These are phyloP conservation scores for Trametes hirsuta DNA, from an alignment of 1,284 basidiomycete species.

Conservation along the genomic window DNA sequence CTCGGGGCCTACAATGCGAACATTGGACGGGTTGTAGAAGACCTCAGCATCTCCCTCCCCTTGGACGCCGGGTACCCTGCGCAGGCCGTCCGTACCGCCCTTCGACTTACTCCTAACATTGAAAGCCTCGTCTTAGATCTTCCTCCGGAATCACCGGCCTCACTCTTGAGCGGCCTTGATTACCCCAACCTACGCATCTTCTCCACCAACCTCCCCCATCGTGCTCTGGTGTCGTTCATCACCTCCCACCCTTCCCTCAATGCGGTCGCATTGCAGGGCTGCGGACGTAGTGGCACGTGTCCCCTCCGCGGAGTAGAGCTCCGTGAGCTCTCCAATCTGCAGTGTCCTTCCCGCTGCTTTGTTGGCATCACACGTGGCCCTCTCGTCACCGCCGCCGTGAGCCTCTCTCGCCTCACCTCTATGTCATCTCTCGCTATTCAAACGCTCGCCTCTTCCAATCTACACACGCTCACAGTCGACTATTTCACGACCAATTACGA, in stretches of 20 bases:
- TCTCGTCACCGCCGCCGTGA: neutral
- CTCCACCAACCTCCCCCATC: neutral
- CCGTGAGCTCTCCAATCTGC: neutral
- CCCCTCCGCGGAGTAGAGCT: neutral
- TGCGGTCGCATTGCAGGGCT: neutral
- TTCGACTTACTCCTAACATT: neutral
- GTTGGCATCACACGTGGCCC: neutral
- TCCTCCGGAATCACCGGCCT: neutral
- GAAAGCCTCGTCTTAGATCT: neutral
- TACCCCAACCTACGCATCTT: neutral
- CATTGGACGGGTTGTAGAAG: neutral
- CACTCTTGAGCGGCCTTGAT: neutral
- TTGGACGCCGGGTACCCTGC: neutral
- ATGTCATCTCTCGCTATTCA: neutral
- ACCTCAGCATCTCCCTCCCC: neutral
- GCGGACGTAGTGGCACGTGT: neutral
- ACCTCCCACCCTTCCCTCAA: neutral
- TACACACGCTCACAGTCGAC: neutral
- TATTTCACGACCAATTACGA: constrained; percentile 1
- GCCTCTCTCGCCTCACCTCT: neutral
- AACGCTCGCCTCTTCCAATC: neutral
- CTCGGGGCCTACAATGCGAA: neutral
- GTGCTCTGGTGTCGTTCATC: neutral
- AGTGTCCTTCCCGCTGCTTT: neutral
- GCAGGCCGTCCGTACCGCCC: neutral